Percentiles rank a stretch among this genome's conserved stretches.
Conservation (phyloP, 805 yeast species). For the Saturnispora quitensis region DNA sequence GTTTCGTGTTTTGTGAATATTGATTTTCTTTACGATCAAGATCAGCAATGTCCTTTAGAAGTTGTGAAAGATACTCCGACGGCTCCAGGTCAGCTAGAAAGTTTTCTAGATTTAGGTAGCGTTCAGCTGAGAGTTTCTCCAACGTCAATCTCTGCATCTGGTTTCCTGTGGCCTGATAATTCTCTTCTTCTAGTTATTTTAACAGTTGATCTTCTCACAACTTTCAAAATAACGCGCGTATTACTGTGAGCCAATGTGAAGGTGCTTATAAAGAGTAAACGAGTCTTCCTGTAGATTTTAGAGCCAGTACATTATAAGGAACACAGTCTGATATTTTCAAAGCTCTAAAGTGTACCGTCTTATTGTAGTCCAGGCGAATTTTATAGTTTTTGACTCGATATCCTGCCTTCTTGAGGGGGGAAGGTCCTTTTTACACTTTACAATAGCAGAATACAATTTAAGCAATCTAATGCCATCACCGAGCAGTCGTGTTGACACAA, state of each 20-base stretch:
- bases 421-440: too few species aligned
- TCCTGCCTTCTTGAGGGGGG: too few species aligned
- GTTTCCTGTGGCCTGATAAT: background rate
- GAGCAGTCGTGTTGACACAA: background rate
- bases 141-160: slow-evolving; percentile 15
- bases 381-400: too few species aligned
- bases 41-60: slow-evolving; percentile 35
- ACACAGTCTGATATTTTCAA: too few species aligned
- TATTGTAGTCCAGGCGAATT: too few species aligned
- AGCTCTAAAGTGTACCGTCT: too few species aligned
- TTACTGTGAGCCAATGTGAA: background rate
- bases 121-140: slow-evolving; percentile 24
- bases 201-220: background rate
- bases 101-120: slow-evolving; percentile 34
- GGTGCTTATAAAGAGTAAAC: background rate
- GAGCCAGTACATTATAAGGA: too few species aligned
- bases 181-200: background rate
- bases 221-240: background rate
- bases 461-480: background rate
- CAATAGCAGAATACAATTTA: background rate
- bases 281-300: too few species aligned
- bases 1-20: slow-evolving; percentile 31
- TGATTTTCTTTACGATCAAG: background rate
- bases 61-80: slow-evolving; percentile 70
- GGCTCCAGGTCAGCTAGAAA: slow-evolving; percentile 64